Evolutionary conservation across 345 rosid genomes (phyloP).

Genomic region (Eucalyptus regnans): DNA sequence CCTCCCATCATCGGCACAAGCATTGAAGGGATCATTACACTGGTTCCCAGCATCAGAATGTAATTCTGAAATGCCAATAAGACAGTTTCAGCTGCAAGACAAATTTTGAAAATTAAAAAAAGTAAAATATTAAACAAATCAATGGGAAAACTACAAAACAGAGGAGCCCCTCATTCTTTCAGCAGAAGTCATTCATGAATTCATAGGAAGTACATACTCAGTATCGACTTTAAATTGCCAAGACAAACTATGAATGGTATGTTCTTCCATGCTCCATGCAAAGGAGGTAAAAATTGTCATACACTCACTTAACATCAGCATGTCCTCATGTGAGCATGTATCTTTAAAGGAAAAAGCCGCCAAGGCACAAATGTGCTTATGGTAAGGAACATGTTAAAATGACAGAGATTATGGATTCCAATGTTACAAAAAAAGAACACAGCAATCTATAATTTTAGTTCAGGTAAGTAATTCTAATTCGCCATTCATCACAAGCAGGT

Average conservation of each 20-base stretch:
- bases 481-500: background rate
- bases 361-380: background rate
- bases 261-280: background rate
- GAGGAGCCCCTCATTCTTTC: background rate
- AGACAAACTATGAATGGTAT: background rate
- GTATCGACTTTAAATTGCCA: background rate
- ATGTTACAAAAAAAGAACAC: background rate
- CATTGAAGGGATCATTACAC: constrained; percentile 67
- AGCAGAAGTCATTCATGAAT: background rate
- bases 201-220: background rate
- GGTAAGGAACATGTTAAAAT: background rate
- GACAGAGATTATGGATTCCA: background rate
- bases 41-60: constrained; percentile 84
- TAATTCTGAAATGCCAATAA: constrained; percentile 90
- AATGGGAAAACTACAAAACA: background rate
- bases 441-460: background rate
- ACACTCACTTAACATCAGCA: background rate
- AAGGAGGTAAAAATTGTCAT: background rate
- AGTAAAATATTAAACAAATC: background rate
- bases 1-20: constrained; percentile 97
- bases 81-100: constrained; percentile 64
- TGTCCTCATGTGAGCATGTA: background rate
- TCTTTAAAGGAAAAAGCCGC: background rate
- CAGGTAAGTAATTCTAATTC: background rate
- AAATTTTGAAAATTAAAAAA: background rate